Evolutionary conservation across 495 filamentous ascomycete species (phyloP).

Genomic region (Platismatia glauca): DNA sequence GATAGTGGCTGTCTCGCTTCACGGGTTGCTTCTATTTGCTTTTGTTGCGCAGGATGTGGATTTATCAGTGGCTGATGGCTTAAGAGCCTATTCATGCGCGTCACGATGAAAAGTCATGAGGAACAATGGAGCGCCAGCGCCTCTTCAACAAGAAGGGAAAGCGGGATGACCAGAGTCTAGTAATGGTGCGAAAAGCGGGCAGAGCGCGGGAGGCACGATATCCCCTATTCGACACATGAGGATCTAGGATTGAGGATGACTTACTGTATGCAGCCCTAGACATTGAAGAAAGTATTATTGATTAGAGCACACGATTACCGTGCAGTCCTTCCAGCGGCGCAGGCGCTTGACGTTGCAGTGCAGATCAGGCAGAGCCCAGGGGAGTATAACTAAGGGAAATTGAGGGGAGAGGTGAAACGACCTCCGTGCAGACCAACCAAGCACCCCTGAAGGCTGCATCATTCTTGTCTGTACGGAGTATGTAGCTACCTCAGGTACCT

Average conservation of each 20-base stretch:
- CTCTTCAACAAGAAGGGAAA: background rate
- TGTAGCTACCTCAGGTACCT: no score
- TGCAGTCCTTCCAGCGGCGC: background rate
- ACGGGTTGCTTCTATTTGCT: background rate
- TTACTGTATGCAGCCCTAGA: background rate
- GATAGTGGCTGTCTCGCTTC: background rate
- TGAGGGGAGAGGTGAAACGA: background rate
- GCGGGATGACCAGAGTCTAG: background rate
- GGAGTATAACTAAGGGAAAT: background rate
- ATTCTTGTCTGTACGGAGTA: no score
- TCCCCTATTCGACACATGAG: background rate
- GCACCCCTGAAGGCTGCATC: background rate
- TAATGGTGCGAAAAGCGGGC: background rate
- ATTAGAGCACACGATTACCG: background rate
- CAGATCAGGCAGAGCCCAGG: background rate
- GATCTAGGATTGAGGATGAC: background rate
- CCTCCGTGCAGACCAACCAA: background rate
- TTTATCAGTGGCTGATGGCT: background rate
- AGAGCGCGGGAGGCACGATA: background rate
- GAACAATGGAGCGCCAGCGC: background rate
- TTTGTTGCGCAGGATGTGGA: background rate
- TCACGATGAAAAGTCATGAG: background rate
- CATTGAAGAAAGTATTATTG: background rate
- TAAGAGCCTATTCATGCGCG: constrained; percentile 3
- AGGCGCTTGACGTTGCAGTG: background rate